Evolutionary conservation across 2,329 filamentous ascomycete genomes (phyloP).

Genomic region (Penicillium thymicola): DNA sequence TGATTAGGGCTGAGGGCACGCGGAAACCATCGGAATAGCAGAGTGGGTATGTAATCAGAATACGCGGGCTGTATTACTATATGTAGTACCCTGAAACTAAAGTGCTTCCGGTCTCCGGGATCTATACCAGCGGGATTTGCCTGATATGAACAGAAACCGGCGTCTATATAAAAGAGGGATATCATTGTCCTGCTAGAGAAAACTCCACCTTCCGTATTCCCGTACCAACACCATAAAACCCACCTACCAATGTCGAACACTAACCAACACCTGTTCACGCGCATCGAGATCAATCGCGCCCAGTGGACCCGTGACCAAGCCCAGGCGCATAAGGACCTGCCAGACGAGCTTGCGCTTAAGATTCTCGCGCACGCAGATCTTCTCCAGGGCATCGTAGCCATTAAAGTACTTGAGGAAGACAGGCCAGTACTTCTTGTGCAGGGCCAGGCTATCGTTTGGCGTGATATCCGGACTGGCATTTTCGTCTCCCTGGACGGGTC

Average conservation of each 20-base stretch:
- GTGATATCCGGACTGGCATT: conserved; percentile 16
- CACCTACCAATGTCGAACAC: conserved; percentile 65
- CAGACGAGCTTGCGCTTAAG: conserved; percentile 71
- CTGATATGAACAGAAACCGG: background rate
- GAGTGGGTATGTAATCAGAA: conserved; percentile 24
- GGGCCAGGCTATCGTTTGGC: conserved; percentile 23
- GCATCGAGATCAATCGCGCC: conserved; percentile 30
- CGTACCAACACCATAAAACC: background rate
- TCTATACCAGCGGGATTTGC: background rate
- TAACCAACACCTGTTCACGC: conserved; percentile 51
- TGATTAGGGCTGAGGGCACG: conserved; percentile 28
- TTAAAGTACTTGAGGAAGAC: conserved; percentile 82
- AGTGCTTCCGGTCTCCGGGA: conserved; percentile 1
- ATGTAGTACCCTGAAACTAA: background rate
- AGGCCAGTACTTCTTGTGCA: conserved; percentile 64
- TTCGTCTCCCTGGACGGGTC: conserved; percentile 3
- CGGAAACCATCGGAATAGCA: conserved; percentile 24
- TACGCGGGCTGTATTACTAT: conserved; percentile 17
- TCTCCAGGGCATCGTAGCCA: conserved; percentile 77
- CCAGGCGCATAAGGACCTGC: conserved; percentile 59
- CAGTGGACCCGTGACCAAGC: conserved; percentile 55
- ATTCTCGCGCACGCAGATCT: conserved; percentile 78
- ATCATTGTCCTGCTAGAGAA: background rate
- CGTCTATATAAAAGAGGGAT: background rate
- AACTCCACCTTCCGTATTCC: background rate